phyloP scores from a whole-genome alignment of 1,284 basidiomycete genomes.

The Malassezia japonica region DNA sequence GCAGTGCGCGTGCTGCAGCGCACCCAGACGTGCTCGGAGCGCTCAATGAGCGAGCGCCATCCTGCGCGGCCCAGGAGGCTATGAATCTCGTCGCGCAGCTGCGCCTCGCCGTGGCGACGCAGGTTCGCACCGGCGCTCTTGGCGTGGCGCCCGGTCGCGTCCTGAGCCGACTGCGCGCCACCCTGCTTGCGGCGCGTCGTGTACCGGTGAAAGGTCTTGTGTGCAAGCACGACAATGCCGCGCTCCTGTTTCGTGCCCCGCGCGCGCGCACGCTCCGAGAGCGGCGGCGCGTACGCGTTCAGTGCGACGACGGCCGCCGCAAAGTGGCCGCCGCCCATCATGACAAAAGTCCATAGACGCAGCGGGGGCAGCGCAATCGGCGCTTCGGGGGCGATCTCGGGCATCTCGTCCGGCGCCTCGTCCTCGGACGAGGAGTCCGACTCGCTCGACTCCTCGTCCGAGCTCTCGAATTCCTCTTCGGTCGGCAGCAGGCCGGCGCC shows the following conservation, averaged over 20 bases:
- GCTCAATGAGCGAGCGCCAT: slow-evolving; percentile 36
- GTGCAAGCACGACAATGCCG: slow-evolving; percentile 62
- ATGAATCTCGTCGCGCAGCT: slow-evolving; percentile 67
- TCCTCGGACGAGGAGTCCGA: slow-evolving; percentile 9
- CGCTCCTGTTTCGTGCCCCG: slow-evolving; percentile 20
- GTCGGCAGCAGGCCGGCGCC: slow-evolving; percentile 26
- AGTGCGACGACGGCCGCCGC: slow-evolving; percentile 72
- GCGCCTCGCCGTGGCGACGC: slow-evolving; percentile 87
- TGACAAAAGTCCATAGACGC: slow-evolving; percentile 81
- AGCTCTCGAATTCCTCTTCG: slow-evolving; percentile 18
- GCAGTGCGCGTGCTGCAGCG: slow-evolving; percentile 36
- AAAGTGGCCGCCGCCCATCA: slow-evolving; percentile 95
- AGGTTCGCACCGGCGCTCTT: slow-evolving; percentile 90
- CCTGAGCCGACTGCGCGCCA: slow-evolving; percentile 83
- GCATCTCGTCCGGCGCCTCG: not conserved
- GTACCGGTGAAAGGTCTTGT: slow-evolving; percentile 98
- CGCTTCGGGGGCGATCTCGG: not conserved
- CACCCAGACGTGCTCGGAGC: slow-evolving; percentile 42
- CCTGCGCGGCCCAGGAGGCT: slow-evolving; percentile 22
- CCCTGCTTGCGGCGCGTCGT: slow-evolving; percentile 97
- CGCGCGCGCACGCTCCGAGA: slow-evolving; percentile 11
- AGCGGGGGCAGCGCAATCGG: slow-evolving; percentile 24
- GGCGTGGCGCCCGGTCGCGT: slow-evolving; percentile 77
- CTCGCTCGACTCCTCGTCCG: slow-evolving; percentile 13
- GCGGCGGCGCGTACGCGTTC: slow-evolving; percentile 45